These are phyloP conservation scores for Onygenales sp. DNA, from an alignment of 2,329 filamentous ascomycete genomes.

Conservation along the genomic window DNA sequence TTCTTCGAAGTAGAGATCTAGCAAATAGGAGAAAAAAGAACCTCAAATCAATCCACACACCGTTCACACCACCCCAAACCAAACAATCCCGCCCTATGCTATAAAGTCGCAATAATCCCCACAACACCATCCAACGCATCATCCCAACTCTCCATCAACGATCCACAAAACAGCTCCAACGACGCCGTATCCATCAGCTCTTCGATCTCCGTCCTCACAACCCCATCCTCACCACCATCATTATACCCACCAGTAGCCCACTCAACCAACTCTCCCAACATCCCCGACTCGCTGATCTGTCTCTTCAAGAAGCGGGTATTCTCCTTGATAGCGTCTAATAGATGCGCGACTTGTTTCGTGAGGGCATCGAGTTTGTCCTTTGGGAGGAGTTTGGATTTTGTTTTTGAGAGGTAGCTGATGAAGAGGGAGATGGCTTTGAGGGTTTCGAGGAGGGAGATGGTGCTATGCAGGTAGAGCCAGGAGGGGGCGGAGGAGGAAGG, in stretches of 20 bases:
- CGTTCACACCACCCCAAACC: neutral
- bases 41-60: too few species aligned
- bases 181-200: slow-evolving; percentile 27
- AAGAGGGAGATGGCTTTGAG: slow-evolving; percentile 30
- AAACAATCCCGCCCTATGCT: neutral
- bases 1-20: too few species aligned
- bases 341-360: slow-evolving; percentile 15
- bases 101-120: neutral
- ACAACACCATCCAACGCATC: slow-evolving; percentile 33
- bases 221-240: slow-evolving; percentile 9
- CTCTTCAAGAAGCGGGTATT: slow-evolving; percentile 29
- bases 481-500: slow-evolving; percentile 23
- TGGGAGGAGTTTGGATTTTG: slow-evolving; percentile 13
- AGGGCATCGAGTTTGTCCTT: slow-evolving; percentile 26
- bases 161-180: slow-evolving; percentile 35
- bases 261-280: slow-evolving; percentile 33
- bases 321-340: slow-evolving; percentile 24
- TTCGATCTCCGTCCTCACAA: slow-evolving; percentile 18
- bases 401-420: slow-evolving; percentile 19
- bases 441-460: slow-evolving; percentile 31
- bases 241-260: slow-evolving; percentile 18
- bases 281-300: slow-evolving; percentile 29
- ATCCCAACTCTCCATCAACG: slow-evolving; percentile 39
- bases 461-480: slow-evolving; percentile 33
- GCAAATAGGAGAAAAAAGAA: too few species aligned